These are phyloP conservation scores for Leishmania braziliensis DNA, from an alignment of 208 protist species.

Conservation along the genomic window DNA sequence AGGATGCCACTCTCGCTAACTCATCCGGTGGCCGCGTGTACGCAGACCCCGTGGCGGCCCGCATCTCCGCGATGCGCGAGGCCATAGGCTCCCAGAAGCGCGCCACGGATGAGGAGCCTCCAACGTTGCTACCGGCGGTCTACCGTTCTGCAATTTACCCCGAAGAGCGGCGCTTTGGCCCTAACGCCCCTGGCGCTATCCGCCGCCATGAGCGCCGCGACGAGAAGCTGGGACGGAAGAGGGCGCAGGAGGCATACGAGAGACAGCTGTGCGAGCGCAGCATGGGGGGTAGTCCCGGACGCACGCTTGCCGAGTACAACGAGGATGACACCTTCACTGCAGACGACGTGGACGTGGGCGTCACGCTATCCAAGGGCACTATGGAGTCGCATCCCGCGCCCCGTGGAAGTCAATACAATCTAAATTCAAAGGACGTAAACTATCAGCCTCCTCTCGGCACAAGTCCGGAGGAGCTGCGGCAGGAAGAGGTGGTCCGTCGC, in stretches of 20 bases:
- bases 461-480: conserved; percentile 64
- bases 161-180: conserved; percentile 74
- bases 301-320: conserved; percentile 12
- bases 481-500: conserved; percentile 42
- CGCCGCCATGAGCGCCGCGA: conserved; percentile 76
- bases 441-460: conserved; percentile 86
- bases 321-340: conserved; percentile 13
- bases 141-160: conserved; percentile 78
- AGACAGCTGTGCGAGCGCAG: conserved; percentile 24
- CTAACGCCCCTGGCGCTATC: conserved; percentile 74
- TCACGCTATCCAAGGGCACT: conserved; percentile 17
- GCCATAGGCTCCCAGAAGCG: conserved; percentile 10
- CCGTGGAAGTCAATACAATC: conserved; percentile 27
- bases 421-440: conserved; percentile 40
- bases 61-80: conserved; percentile 32
- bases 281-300: conserved; percentile 10
- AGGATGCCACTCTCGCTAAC: conserved; percentile 30
- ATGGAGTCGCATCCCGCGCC: conserved; percentile 14
- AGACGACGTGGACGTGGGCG: conserved; percentile 7
- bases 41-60: conserved; percentile 32
- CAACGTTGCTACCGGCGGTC: conserved; percentile 57
- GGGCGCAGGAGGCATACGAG: conserved; percentile 50
- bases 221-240: conserved; percentile 72
- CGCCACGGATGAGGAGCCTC: conserved; percentile 19
- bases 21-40: conserved; percentile 16